phyloP scores from a whole-genome alignment of 2,329 filamentous ascomycete genomes.

The Hypoxylon sp. region DNA sequence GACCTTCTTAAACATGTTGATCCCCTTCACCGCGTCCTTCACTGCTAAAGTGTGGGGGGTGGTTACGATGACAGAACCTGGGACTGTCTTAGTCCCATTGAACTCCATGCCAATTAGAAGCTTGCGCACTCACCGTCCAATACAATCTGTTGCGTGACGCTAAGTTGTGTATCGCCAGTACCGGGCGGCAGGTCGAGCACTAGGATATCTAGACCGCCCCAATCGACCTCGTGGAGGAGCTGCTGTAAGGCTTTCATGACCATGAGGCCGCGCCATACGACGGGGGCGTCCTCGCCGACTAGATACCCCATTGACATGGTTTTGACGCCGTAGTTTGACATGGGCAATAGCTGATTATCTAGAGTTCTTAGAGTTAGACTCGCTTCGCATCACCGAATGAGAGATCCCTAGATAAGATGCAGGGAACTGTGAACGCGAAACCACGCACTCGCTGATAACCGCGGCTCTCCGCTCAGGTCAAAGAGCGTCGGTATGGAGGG shows the following conservation, averaged over 20 bases:
- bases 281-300: slow-evolving; percentile 80
- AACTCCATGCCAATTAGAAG: not conserved
- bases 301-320: slow-evolving; percentile 99
- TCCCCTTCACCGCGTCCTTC: slow-evolving; percentile 90
- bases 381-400: not conserved
- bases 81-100: slow-evolving; percentile 22
- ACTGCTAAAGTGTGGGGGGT: slow-evolving; percentile 94
- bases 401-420: not conserved
- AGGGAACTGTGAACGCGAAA: not conserved
- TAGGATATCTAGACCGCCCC: slow-evolving; percentile 88
- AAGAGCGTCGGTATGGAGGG: slow-evolving; percentile 93
- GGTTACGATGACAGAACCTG: slow-evolving; percentile 85
- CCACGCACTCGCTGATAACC: slow-evolving; percentile 76
- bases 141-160: slow-evolving; percentile 94
- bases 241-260: slow-evolving; percentile 98
- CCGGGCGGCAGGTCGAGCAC: slow-evolving; percentile 93
- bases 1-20: slow-evolving; percentile 92
- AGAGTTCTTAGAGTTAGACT: slow-evolving; percentile 5
- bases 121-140: slow-evolving; percentile 73
- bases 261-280: slow-evolving; percentile 97
- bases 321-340: slow-evolving; percentile 95
- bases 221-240: slow-evolving; percentile 93
- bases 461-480: slow-evolving; percentile 82
- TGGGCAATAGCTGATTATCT: slow-evolving; percentile 85
- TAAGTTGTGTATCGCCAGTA: slow-evolving; percentile 95